A percentile compares a stretch with the other conserved stretches of the same genome.
Evolutionary conservation across 345 rosid species (phyloP).

Genomic region (Brassica juncea): DNA sequence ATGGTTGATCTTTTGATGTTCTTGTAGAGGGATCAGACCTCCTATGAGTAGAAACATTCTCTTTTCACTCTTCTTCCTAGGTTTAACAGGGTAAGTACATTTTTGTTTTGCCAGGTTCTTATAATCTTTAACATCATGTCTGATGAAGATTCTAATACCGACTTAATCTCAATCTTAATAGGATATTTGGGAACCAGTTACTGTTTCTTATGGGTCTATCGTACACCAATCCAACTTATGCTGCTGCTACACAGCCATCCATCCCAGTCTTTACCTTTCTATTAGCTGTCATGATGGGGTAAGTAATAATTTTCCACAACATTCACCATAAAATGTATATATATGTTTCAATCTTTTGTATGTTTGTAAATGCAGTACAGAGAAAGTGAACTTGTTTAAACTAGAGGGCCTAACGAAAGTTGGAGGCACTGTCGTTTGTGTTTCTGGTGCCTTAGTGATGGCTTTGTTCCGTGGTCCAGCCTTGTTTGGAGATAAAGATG

Average conservation of each 20-base stretch:
- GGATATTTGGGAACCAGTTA: constrained; percentile 96
- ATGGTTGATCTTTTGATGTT: constrained; percentile 20
- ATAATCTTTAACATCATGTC: constrained; percentile 7
- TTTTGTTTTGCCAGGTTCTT: not conserved
- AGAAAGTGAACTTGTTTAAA: constrained; percentile 70
- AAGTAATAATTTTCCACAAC: constrained; percentile 23
- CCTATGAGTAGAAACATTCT: constrained; percentile 65
- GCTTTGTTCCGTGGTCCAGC: constrained; percentile 85
- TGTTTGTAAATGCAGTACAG: constrained; percentile 70
- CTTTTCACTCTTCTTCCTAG: constrained; percentile 80
- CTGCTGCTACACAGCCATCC: constrained; percentile 94
- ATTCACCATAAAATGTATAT: not conserved
- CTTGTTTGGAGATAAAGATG: constrained; percentile 59
- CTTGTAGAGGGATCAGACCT: constrained; percentile 70
- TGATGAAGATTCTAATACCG: constrained; percentile 1
- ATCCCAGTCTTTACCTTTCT: constrained; percentile 94
- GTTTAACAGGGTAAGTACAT: constrained; percentile 74
- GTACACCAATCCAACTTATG: constrained; percentile 94
- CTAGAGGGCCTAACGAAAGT: constrained; percentile 87
- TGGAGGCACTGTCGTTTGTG: constrained; percentile 80
- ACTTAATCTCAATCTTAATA: constrained; percentile 43
- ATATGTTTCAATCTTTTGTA: not conserved
- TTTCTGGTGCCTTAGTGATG: constrained; percentile 85
- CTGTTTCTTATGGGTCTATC: constrained; percentile 89
- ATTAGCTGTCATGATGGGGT: constrained; percentile 91